Evolutionary conservation across 768 basidiomycete species (phyloP).

Genomic region (Galerina marginata): DNA sequence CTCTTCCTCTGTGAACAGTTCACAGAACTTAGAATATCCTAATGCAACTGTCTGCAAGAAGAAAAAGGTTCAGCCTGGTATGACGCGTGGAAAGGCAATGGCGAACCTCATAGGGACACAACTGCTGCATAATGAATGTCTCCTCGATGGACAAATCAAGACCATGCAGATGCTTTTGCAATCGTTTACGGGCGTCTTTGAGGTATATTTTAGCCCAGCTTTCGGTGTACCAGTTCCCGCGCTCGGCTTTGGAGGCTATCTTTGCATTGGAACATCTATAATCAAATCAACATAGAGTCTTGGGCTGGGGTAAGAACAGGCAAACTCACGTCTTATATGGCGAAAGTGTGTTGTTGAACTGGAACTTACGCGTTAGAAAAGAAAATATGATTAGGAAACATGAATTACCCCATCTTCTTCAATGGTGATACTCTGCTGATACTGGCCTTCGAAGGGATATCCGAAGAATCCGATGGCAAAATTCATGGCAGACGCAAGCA

Average conservation of each 20-base stretch:
- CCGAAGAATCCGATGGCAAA: slow-evolving; percentile 81
- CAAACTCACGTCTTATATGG: slow-evolving; percentile 74
- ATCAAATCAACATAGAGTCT: slow-evolving; percentile 27
- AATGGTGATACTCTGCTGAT: slow-evolving; percentile 79
- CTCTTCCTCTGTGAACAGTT: slow-evolving; percentile 87
- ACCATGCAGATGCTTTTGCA: slow-evolving; percentile 64
- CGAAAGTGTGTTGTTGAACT: slow-evolving; percentile 87
- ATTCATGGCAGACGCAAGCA: slow-evolving; percentile 67
- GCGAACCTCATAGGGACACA: slow-evolving; percentile 83
- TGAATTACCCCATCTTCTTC: slow-evolving; percentile 56
- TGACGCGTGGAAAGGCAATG: background rate
- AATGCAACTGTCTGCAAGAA: slow-evolving; percentile 74
- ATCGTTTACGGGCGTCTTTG: slow-evolving; percentile 60
- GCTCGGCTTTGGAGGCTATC: slow-evolving; percentile 50
- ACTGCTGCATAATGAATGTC: slow-evolving; percentile 77
- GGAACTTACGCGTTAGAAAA: slow-evolving; percentile 8
- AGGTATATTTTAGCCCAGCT: slow-evolving; percentile 81
- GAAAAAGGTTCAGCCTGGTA: background rate
- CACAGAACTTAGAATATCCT: slow-evolving; percentile 91
- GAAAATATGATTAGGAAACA: slow-evolving; percentile 12
- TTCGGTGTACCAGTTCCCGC: slow-evolving; percentile 60
- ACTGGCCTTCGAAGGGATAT: slow-evolving; percentile 72
- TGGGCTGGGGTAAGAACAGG: background rate
- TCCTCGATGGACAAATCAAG: slow-evolving; percentile 70
- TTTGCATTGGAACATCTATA: slow-evolving; percentile 64